Conservation (phyloP, 1,284 basidiomycete species). For the Boletus semigastroideus region DNA sequence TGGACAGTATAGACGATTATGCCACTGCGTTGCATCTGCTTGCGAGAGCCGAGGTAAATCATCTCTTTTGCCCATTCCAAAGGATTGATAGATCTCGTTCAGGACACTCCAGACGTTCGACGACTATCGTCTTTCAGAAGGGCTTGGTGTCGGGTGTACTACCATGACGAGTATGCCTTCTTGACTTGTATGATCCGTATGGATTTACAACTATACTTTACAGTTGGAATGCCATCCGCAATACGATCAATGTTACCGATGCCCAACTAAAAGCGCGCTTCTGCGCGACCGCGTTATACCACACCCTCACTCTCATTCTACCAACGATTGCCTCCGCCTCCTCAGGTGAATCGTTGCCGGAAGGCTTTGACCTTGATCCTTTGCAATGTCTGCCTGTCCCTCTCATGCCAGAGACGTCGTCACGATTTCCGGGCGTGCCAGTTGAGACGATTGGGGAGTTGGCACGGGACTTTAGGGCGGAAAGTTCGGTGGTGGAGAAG, state of each 20-base stretch:
- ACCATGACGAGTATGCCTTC: constrained; percentile 78
- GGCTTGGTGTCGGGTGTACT: constrained; percentile 86
- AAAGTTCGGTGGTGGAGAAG: constrained; percentile 54
- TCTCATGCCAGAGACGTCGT: constrained; percentile 53
- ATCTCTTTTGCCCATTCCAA: not conserved
- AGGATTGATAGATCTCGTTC: not conserved
- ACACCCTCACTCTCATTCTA: constrained; percentile 53
- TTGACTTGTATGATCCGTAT: not conserved
- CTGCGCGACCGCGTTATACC: constrained; percentile 67
- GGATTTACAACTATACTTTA: constrained; percentile 5
- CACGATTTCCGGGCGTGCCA: constrained; percentile 69
- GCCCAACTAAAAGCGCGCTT: constrained; percentile 66
- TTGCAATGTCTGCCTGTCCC: constrained; percentile 56
- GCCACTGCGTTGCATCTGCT: constrained; percentile 65
- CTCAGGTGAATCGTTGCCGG: constrained; percentile 38
- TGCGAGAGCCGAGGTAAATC: constrained; percentile 50
- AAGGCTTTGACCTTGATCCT: constrained; percentile 54
- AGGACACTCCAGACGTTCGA: constrained; percentile 72
- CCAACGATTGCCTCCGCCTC: constrained; percentile 27
- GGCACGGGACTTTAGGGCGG: constrained; percentile 55
- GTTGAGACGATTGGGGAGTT: constrained; percentile 60
- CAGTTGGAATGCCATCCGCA: constrained; percentile 72
- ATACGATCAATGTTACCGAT: constrained; percentile 69
- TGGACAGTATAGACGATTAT: constrained; percentile 55
- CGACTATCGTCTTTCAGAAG: constrained; percentile 66